Evolutionary conservation across 495 filamentous ascomycete genomes (phyloP).

Genomic region (Lichenothelia convexa): DNA sequence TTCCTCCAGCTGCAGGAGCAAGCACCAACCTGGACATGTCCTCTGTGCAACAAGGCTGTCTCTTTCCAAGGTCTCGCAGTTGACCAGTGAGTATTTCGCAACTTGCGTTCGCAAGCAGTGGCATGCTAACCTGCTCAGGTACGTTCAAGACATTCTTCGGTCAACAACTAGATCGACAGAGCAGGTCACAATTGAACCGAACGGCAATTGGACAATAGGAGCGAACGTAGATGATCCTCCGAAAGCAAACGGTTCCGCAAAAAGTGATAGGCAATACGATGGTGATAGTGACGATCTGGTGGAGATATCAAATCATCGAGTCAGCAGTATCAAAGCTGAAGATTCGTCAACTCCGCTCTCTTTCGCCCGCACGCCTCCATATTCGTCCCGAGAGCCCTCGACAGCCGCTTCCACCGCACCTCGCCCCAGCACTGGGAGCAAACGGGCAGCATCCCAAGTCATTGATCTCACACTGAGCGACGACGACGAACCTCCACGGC

Average conservation of each 20-base stretch:
- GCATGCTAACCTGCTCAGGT: slow-evolving; percentile 37
- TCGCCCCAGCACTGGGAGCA: slow-evolving; percentile 26
- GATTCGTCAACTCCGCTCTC: slow-evolving; percentile 19
- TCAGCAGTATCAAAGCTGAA: slow-evolving; percentile 30
- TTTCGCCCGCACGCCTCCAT: slow-evolving; percentile 28
- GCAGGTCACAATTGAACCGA: slow-evolving; percentile 77
- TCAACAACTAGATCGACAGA: slow-evolving; percentile 49
- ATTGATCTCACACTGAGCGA: slow-evolving; percentile 67
- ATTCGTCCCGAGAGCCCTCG: slow-evolving; percentile 37
- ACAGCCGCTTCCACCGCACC: slow-evolving; percentile 24
- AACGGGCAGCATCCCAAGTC: slow-evolving; percentile 43
- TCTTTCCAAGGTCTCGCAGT: slow-evolving; percentile 66
- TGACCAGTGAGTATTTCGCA: slow-evolving; percentile 65
- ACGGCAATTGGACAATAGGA: slow-evolving; percentile 54
- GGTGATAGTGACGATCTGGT: slow-evolving; percentile 49
- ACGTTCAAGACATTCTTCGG: slow-evolving; percentile 70
- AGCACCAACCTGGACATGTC: slow-evolving; percentile 86
- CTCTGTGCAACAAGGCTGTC: slow-evolving; percentile 71
- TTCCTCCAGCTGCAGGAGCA: slow-evolving; percentile 91
- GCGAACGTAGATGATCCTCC: slow-evolving; percentile 20
- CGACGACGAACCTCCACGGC: slow-evolving; percentile 46
- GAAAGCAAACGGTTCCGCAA: slow-evolving; percentile 10
- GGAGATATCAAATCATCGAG: slow-evolving; percentile 38
- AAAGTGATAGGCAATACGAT: slow-evolving; percentile 27
- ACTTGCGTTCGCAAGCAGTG: no score